Evolutionary conservation across 2,329 filamentous ascomycete genomes (phyloP), one percentile per base, ranked within the genome.

Genomic region (Xylariaceae sp.): DNA sequence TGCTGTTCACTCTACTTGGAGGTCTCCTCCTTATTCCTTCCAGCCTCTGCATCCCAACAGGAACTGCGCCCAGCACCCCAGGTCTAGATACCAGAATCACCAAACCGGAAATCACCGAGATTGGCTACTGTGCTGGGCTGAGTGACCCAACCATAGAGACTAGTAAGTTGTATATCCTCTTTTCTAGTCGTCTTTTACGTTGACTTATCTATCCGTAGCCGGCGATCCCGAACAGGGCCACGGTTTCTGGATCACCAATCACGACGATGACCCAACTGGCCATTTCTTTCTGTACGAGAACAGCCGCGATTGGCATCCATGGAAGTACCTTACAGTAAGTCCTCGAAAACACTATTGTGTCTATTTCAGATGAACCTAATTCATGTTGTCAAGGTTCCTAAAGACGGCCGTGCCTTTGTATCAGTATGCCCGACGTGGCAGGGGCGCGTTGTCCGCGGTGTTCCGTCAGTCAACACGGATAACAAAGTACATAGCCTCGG

Each of bases 251-350:
- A 58, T 70, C 24, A 63, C 58, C 6, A 68, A 70, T 45, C 43
- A 53, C 3, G 68, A 70, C 43, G 58, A 48, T n/a, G 53, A 50
- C 24, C 24, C 57, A 9, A 64, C 61, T 19, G 55, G 39, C 14
- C 44, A 58, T n/a, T 69, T 63, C 56, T 69, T 68, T 39, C 37
- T 70, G 3, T 65, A 68, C 53, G 68, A 70, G 46, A 69, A 68
- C 40, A 61, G 54, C 36, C 58, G 61, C 6, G 67, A 70, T 37
- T 36, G 62, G 1, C 64, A 64, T 23, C 64, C 67, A 6, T 70
- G 67, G 68, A 69, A 70, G 53, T 68, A 69, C 36, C 51, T 66
- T 34, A 41, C 56, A 31, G 68, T 68, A 54, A 47, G 66, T 50
- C 39, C 21, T 21, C 17, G 23, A n/a, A 21, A 11, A 49, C 9